Evolutionary conservation across 2,329 filamentous ascomycete genomes (phyloP).

Genomic region (Metarhizium humberi): DNA sequence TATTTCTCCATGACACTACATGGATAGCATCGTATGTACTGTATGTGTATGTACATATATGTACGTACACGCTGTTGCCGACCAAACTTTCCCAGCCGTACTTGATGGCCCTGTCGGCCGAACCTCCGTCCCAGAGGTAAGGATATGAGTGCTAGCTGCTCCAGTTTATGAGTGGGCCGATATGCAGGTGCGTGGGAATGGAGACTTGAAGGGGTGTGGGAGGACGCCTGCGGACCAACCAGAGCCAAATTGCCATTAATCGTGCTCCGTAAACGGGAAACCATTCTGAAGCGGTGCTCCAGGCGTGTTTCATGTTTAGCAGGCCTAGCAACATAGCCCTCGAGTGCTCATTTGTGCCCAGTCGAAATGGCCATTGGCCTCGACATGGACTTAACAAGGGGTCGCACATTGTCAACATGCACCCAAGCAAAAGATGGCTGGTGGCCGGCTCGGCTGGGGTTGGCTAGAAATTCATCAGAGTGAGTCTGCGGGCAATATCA

Average conservation of each 20-base stretch:
- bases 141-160: background rate
- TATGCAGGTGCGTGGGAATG: constrained; percentile 8
- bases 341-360: background rate
- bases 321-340: constrained; percentile 9
- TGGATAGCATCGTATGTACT: too few relatives aligned
- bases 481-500: background rate
- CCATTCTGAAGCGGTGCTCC: constrained; percentile 40
- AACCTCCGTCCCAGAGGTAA: background rate
- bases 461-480: background rate
- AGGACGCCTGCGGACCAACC: constrained; percentile 9
- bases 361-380: background rate
- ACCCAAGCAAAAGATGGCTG: background rate
- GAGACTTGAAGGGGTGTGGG: constrained; percentile 12
- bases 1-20: too few relatives aligned
- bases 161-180: background rate
- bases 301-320: constrained; percentile 40
- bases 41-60: too few relatives aligned
- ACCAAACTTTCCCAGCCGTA: too few relatives aligned
- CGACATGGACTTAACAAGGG: background rate
- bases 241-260: constrained; percentile 23
- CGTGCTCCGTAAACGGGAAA: constrained; percentile 18
- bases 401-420: background rate
- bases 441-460: background rate
- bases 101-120: background rate
- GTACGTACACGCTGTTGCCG: too few relatives aligned